Evolutionary conservation across 2,329 filamentous ascomycete species (phyloP).

Genomic region (Beauveria pseudobassiana): DNA sequence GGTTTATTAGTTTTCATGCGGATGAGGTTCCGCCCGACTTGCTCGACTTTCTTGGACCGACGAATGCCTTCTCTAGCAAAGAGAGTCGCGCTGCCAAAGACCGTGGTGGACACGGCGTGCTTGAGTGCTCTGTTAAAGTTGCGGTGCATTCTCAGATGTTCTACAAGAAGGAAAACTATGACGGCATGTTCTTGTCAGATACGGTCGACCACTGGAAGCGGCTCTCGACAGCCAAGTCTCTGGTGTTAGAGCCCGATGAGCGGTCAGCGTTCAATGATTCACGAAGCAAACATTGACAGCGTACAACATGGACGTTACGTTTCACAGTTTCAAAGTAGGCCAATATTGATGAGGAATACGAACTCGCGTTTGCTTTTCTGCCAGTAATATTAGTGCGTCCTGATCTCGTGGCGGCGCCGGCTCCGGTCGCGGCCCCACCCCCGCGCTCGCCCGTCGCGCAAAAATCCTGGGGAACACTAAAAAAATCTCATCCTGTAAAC

Average conservation of each 20-base stretch:
- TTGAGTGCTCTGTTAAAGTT: conserved; percentile 3
- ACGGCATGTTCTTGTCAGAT: conserved; percentile 15
- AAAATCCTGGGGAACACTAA: too few relatives aligned
- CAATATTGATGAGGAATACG: too few relatives aligned
- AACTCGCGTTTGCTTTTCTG: too few relatives aligned
- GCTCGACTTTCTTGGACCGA: conserved; percentile 12
- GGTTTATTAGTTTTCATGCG: conserved; percentile 9
- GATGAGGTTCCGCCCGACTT: conserved; percentile 12
- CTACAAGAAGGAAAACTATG: conserved; percentile 13
- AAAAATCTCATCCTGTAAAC: background rate
- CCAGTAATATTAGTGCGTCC: too few relatives aligned
- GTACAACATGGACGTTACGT: too few relatives aligned
- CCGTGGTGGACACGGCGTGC: conserved; percentile 6
- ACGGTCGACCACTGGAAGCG: background rate
- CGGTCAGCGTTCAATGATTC: too few relatives aligned
- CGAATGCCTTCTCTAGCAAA: conserved; percentile 14
- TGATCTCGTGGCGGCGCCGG: background rate
- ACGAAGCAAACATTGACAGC: too few relatives aligned
- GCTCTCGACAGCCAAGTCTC: background rate
- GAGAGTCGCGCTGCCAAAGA: conserved; percentile 1
- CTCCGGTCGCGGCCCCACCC: conserved; percentile 4
- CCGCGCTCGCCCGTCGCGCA: background rate
- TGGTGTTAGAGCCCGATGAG: too few relatives aligned
- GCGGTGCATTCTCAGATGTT: conserved; percentile 7
- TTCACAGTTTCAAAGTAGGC: too few relatives aligned